phyloP scores from a whole-genome alignment of 169 alveolate genomes.

The Plasmodium vivax region DNA sequence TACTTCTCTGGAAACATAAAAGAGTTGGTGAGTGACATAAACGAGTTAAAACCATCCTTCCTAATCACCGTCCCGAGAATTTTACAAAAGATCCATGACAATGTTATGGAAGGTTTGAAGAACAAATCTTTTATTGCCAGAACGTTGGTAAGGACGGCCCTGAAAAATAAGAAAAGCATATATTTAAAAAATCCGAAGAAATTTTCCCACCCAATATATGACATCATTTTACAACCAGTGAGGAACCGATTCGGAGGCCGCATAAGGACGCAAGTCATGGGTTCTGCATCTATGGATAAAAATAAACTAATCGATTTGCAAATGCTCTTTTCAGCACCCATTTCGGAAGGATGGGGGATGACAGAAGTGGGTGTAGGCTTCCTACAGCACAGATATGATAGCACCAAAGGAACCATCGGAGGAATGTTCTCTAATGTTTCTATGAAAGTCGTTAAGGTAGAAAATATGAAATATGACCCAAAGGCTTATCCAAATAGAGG shows the following conservation, averaged over 20 bases:
- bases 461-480: constrained; percentile 81
- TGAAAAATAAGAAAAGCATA: constrained; percentile 62
- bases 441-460: constrained; percentile 79
- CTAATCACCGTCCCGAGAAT: constrained; percentile 85
- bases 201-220: constrained; percentile 65
- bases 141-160: constrained; percentile 78
- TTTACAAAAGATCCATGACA: constrained; percentile 83
- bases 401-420: constrained; percentile 83
- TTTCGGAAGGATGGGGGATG: constrained; percentile 87
- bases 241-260: constrained; percentile 82
- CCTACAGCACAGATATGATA: constrained; percentile 81
- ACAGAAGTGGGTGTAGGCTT: constrained; percentile 83
- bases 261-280: constrained; percentile 80
- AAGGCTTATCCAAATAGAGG: constrained; percentile 81
- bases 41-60: constrained; percentile 82
- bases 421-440: constrained; percentile 79
- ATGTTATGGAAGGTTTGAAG: constrained; percentile 78
- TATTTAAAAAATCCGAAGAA: constrained; percentile 76
- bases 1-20: constrained; percentile 92
- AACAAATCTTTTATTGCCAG: constrained; percentile 76
- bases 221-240: constrained; percentile 80
- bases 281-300: constrained; percentile 83
- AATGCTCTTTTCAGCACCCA: constrained; percentile 77
- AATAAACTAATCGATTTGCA: constrained; percentile 79
- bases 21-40: constrained; percentile 90